Evolutionary conservation across 2,329 filamentous ascomycete species (phyloP).

Genomic region (Colletotrichum sp.): DNA sequence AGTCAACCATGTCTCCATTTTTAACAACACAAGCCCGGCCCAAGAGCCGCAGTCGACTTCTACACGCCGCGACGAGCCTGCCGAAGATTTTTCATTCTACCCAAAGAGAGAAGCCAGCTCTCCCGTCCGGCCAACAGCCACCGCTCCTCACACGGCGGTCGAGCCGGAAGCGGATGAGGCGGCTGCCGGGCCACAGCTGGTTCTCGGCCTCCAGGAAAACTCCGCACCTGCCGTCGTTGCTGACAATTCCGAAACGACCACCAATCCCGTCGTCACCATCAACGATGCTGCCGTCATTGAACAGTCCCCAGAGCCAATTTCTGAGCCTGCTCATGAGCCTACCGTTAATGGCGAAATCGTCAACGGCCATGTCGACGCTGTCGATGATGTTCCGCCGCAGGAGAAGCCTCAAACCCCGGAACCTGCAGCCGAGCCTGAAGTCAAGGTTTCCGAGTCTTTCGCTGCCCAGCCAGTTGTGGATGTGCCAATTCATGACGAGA

Average conservation of each 20-base stretch:
- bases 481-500: not conserved
- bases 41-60: not conserved
- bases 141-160: not conserved
- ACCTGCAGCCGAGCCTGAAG: not conserved
- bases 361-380: not conserved
- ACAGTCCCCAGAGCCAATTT: not conserved
- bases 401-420: not conserved
- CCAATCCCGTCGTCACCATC: not conserved
- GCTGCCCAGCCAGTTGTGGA: not conserved
- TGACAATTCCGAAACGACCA: not conserved
- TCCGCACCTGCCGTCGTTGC: not conserved
- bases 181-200: not conserved
- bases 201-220: not conserved
- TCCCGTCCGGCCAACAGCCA: conserved; percentile 6
- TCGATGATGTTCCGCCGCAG: not conserved
- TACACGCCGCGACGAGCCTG: not conserved
- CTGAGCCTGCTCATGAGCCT: not conserved
- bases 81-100: conserved; percentile 3
- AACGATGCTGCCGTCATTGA: not conserved
- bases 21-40: not conserved
- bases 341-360: not conserved
- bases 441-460: not conserved
- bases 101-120: conserved; percentile 15
- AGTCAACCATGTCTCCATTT: conserved; percentile 18
- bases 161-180: conserved; percentile 14